Evolutionary conservation across 495 filamentous ascomycete genomes (phyloP).

Genomic region (Hypoxylon fuscum): DNA sequence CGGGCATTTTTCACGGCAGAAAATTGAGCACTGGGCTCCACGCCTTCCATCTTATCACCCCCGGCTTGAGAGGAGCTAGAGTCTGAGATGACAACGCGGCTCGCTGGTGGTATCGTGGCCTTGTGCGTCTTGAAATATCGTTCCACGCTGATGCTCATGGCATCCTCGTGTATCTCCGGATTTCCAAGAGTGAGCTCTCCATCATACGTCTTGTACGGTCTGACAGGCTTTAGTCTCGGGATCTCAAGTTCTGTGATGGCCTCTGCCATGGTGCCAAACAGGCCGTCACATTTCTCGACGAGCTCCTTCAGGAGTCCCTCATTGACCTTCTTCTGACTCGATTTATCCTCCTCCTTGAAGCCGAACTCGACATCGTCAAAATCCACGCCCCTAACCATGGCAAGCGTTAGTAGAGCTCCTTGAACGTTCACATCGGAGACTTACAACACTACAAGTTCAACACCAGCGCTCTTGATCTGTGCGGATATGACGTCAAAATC

Average conservation of each 20-base stretch:
- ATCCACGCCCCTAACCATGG: constrained; percentile 75
- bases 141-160: constrained; percentile 85
- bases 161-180: constrained; percentile 73
- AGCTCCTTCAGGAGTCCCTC: constrained; percentile 72
- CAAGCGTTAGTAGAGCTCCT: constrained; percentile 6
- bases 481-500: constrained; percentile 70
- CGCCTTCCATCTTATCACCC: constrained; percentile 53
- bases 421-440: constrained; percentile 42
- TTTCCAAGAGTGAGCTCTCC: constrained; percentile 85
- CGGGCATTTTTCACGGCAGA: constrained; percentile 74
- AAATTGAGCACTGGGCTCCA: constrained; percentile 60
- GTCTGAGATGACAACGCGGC: constrained; percentile 69
- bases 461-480: constrained; percentile 76
- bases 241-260: constrained; percentile 75
- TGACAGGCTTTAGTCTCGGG: constrained; percentile 76
- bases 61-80: constrained; percentile 52
- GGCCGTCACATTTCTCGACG: constrained; percentile 68
- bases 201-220: constrained; percentile 79
- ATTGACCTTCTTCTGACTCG: constrained; percentile 69
- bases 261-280: constrained; percentile 84
- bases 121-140: constrained; percentile 85
- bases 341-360: constrained; percentile 92
- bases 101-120: constrained; percentile 77
- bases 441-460: constrained; percentile 83
- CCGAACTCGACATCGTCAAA: constrained; percentile 94